A percentile compares a stretch with the other conserved stretches of the same genome.
Evolutionary conservation across 768 basidiomycete genomes (phyloP).

Genomic region (Bullera alba): DNA sequence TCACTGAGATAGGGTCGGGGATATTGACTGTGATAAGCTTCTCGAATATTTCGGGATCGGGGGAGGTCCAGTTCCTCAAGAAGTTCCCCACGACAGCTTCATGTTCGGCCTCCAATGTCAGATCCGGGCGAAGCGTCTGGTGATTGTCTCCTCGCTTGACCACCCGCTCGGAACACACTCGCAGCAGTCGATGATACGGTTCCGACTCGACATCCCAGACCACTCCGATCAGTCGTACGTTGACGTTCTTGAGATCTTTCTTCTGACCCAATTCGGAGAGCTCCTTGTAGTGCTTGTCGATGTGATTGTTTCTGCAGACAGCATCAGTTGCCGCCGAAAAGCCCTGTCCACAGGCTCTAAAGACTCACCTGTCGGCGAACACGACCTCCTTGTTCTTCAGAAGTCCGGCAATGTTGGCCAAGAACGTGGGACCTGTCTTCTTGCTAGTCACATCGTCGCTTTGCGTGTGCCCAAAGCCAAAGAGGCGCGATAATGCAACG

Average conservation of each 20-base stretch:
- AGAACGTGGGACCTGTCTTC: constrained; percentile 62
- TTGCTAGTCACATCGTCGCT: constrained; percentile 80
- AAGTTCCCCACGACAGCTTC: constrained; percentile 81
- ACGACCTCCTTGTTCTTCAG: constrained; percentile 67
- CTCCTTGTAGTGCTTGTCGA: constrained; percentile 65
- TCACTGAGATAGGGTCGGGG: constrained; percentile 52
- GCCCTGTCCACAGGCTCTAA: background rate
- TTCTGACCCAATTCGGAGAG: constrained; percentile 55
- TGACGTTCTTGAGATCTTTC: constrained; percentile 30
- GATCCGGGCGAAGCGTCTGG: constrained; percentile 60
- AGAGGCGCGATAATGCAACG: constrained; percentile 69
- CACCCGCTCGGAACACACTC: constrained; percentile 72
- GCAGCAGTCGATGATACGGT: constrained; percentile 57
- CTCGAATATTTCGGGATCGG: constrained; percentile 57
- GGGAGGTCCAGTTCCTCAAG: constrained; percentile 49
- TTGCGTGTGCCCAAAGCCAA: constrained; percentile 84
- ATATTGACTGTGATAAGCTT: constrained; percentile 51
- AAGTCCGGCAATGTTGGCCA: constrained; percentile 59
- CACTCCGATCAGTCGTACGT: constrained; percentile 70
- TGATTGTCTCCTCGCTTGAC: constrained; percentile 71
- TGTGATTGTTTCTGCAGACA: constrained; percentile 72
- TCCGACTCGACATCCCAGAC: constrained; percentile 64
- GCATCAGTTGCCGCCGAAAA: background rate
- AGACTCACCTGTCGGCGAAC: constrained; percentile 78
- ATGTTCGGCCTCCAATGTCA: constrained; percentile 55